phyloP scores from a whole-genome alignment of 371 early-diverging fungal species.

The Catenaria anguillulae region DNA sequence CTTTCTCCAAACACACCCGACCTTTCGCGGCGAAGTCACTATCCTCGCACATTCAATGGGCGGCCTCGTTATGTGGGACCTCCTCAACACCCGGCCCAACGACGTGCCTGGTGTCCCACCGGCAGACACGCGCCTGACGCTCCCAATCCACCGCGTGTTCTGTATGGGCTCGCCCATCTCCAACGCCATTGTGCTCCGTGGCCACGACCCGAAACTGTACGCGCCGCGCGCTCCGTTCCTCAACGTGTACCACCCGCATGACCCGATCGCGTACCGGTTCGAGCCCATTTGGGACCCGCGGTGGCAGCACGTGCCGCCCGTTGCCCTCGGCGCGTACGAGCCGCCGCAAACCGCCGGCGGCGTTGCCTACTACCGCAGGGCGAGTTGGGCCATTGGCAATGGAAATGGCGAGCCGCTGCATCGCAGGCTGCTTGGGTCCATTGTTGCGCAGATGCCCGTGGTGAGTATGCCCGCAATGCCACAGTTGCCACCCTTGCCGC shows the following conservation, averaged over 20 bases:
- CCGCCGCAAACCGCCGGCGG: background rate
- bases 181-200: background rate
- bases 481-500: background rate
- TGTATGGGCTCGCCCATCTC: background rate
- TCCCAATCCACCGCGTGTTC: background rate
- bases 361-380: background rate
- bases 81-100: slow-evolving; percentile 26
- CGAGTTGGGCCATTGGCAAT: background rate
- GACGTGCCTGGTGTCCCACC: slow-evolving; percentile 5
- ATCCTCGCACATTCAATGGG: slow-evolving; percentile 47
- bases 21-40: slow-evolving; percentile 39
- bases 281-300: slow-evolving; percentile 44
- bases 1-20: slow-evolving; percentile 30
- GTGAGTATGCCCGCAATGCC: background rate
- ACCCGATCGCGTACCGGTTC: slow-evolving; percentile 49
- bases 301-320: slow-evolving; percentile 37
- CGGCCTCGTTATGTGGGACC: slow-evolving; percentile 46
- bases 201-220: slow-evolving; percentile 11
- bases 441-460: background rate
- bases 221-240: slow-evolving; percentile 23
- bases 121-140: slow-evolving; percentile 10
- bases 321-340: slow-evolving; percentile 7
- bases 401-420: background rate
- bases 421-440: background rate
- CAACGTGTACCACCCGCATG: slow-evolving; percentile 53